These are phyloP conservation scores for Xylaria arbuscula DNA, from an alignment of 2,329 filamentous ascomycete genomes.

Conservation along the genomic window DNA sequence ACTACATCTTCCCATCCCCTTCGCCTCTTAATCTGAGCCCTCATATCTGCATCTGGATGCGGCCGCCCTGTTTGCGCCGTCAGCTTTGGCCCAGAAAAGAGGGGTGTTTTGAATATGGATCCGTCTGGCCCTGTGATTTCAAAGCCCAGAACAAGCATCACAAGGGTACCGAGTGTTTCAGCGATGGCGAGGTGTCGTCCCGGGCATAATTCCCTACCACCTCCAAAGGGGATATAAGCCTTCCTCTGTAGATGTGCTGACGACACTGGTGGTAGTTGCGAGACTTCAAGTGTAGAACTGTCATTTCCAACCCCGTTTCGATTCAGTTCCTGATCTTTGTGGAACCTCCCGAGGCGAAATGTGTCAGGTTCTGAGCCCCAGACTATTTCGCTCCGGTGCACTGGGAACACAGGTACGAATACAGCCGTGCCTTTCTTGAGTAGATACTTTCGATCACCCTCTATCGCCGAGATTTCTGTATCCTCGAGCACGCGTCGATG, in stretches of 20 bases:
- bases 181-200: neutral
- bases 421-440: neutral
- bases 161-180: neutral
- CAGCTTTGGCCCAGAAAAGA: neutral
- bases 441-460: neutral
- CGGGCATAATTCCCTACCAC: neutral
- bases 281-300: neutral
- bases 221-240: neutral
- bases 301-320: neutral
- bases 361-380: neutral
- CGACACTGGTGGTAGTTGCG: neutral
- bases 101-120: neutral
- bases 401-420: neutral
- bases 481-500: neutral
- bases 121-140: neutral
- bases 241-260: neutral
- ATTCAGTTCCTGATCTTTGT: neutral
- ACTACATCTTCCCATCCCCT: neutral
- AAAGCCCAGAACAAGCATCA: slow-evolving; percentile 3
- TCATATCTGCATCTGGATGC: neutral
- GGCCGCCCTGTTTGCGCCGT: neutral
- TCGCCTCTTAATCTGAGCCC: neutral
- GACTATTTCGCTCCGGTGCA: neutral
- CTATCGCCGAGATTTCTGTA: neutral
- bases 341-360: neutral